phyloP scores from a whole-genome alignment of 768 basidiomycete species.

The Hypsizygus marmoreus region DNA sequence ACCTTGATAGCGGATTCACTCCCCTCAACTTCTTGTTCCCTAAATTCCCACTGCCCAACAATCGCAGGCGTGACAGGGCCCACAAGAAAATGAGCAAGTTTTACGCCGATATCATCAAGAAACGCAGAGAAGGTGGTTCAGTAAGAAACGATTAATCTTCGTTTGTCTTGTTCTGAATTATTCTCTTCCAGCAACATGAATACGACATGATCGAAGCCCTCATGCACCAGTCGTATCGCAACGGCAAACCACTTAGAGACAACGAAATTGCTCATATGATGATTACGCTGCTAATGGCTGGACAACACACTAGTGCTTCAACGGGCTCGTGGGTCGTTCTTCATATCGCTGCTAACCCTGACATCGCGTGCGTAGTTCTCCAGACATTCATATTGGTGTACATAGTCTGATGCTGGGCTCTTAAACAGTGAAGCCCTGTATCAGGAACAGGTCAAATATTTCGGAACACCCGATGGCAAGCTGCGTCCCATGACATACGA shows the following conservation, averaged over 20 bases:
- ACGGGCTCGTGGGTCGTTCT: conserved; percentile 89
- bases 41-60: conserved; percentile 87
- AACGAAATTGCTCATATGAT: conserved; percentile 97
- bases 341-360: conserved; percentile 76
- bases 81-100: conserved; percentile 94
- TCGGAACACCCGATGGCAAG: conserved; percentile 77
- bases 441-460: conserved; percentile 84
- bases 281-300: conserved; percentile 99
- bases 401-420: no score
- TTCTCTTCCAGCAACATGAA: conserved; percentile 46
- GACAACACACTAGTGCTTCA: conserved; percentile 96
- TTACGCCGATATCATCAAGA: conserved; percentile 83
- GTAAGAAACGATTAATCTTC: conserved; percentile 31
- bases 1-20: conserved; percentile 94
- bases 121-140: conserved; percentile 56
- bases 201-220: conserved; percentile 94
- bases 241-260: conserved; percentile 76
- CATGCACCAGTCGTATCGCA: conserved; percentile 79
- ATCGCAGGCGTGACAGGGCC: conserved; percentile 84
- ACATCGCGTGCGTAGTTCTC: no score
- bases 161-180: conserved; percentile 5
- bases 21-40: conserved; percentile 96
- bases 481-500: conserved; percentile 84
- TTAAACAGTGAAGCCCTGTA: conserved; percentile 86
- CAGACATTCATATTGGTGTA: no score